These are phyloP conservation scores for Sphagnurus paluster DNA, from an alignment of 1,284 basidiomycete genomes.

Conservation along the genomic window DNA sequence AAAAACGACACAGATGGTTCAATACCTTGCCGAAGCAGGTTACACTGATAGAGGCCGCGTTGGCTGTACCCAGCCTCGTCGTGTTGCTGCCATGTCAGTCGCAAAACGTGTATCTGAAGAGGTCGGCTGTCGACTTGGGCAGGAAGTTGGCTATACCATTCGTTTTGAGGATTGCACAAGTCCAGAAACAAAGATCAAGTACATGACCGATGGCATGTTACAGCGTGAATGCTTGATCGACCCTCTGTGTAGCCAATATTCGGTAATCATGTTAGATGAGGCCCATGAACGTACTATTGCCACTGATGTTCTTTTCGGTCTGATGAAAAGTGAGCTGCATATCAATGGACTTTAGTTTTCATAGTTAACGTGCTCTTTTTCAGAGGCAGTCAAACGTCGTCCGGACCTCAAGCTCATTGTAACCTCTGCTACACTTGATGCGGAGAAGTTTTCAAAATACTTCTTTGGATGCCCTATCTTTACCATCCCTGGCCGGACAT, in stretches of 20 bases:
- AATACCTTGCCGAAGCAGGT: slow-evolving; percentile 89
- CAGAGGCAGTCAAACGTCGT: slow-evolving; percentile 92
- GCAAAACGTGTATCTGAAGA: slow-evolving; percentile 98
- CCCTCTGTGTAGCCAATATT: slow-evolving; percentile 90
- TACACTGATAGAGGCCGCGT: slow-evolving; percentile 88
- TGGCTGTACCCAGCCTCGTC: slow-evolving; percentile 97
- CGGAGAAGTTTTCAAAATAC: slow-evolving; percentile 98
- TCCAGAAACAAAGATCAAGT: slow-evolving; percentile 98
- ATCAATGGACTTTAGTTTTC: not conserved
- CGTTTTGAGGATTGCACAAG: slow-evolving; percentile 99
- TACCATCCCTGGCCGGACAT: slow-evolving; percentile 99
- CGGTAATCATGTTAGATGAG: slow-evolving; percentile 98
- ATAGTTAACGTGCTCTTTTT: slow-evolving; percentile 19
- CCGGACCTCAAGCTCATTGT: slow-evolving; percentile 97
- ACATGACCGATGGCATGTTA: slow-evolving; percentile 99
- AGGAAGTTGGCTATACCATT: slow-evolving; percentile 98
- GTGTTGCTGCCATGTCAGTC: slow-evolving; percentile 99
- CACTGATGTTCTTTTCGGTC: slow-evolving; percentile 96
- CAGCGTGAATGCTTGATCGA: slow-evolving; percentile 97
- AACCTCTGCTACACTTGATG: slow-evolving; percentile 98
- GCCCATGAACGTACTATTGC: slow-evolving; percentile 98
- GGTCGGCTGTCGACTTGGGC: slow-evolving; percentile 93
- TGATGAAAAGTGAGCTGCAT: slow-evolving; percentile 89
- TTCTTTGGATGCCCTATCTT: slow-evolving; percentile 99
- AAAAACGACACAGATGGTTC: slow-evolving; percentile 94